These are phyloP conservation scores for Tulasnella sp. DNA, from an alignment of 768 basidiomycete genomes.

Conservation along the genomic window DNA sequence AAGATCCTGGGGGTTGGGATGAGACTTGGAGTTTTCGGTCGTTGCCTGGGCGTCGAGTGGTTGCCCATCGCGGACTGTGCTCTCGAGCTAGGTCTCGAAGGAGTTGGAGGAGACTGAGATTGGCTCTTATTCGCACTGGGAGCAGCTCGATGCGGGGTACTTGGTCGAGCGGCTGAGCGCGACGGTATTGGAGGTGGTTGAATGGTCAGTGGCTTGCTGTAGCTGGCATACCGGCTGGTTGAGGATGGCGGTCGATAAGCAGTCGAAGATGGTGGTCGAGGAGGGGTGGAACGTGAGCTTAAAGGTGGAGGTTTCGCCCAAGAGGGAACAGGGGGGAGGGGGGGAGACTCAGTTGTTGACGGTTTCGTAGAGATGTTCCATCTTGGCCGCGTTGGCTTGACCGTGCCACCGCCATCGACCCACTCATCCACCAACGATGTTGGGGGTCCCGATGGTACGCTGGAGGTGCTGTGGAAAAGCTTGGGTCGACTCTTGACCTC, in stretches of 20 bases:
- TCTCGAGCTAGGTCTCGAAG: constrained; percentile 11
- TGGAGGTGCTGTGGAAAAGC: constrained; percentile 7
- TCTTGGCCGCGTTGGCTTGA: constrained; percentile 32
- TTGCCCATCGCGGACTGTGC: constrained; percentile 11
- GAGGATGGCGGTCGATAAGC: constrained; percentile 7
- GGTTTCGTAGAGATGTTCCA: constrained; percentile 77
- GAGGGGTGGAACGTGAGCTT: background rate
- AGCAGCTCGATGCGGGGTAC: background rate
- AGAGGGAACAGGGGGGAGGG: constrained; percentile 25
- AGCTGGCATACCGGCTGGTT: background rate
- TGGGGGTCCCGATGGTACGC: constrained; percentile 27
- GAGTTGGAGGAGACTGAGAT: constrained; percentile 11
- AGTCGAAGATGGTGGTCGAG: constrained; percentile 8
- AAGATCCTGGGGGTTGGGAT: constrained; percentile 57
- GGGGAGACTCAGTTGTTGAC: constrained; percentile 35
- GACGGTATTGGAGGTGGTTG: constrained; percentile 12
- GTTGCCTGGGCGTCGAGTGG: constrained; percentile 45
- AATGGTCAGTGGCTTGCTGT: background rate
- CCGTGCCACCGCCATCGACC: constrained; percentile 3
- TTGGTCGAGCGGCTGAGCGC: constrained; percentile 3
- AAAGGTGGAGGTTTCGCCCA: background rate
- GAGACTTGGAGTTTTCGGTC: constrained; percentile 68
- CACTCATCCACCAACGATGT: constrained; percentile 12
- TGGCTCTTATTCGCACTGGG: background rate
- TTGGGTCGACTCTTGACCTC: constrained; percentile 3